Evolutionary conservation across 768 basidiomycete genomes (phyloP).

Genomic region (Bullera alba): DNA sequence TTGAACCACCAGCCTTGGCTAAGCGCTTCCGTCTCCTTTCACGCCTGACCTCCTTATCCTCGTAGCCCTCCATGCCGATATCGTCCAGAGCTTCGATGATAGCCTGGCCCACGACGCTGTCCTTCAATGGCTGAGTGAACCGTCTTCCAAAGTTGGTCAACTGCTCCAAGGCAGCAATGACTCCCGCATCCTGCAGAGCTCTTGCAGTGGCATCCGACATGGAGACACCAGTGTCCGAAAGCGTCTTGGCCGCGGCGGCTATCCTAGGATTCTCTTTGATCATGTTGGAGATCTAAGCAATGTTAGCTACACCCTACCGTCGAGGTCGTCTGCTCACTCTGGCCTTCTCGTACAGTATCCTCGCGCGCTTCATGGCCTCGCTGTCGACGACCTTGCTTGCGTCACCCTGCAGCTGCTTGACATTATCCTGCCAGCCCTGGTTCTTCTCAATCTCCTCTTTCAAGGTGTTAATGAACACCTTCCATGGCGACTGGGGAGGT

Average conservation of each 20-base stretch:
- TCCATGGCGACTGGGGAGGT: conserved; percentile 69
- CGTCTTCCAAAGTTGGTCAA: conserved; percentile 1
- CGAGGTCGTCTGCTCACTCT: conserved; percentile 57
- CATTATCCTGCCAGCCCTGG: conserved; percentile 88
- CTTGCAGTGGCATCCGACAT: conserved; percentile 82
- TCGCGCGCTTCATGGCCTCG: conserved; percentile 86
- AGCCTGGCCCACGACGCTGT: neutral
- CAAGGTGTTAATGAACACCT: conserved; percentile 90
- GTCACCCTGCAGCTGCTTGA: conserved; percentile 94
- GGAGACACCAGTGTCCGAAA: conserved; percentile 65
- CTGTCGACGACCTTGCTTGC: conserved; percentile 96
- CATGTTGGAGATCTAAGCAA: conserved; percentile 69
- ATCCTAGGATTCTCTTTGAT: conserved; percentile 93
- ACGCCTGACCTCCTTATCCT: conserved; percentile 86
- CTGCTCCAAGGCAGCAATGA: conserved; percentile 68
- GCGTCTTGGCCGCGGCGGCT: conserved; percentile 85
- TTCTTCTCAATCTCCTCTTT: conserved; percentile 89
- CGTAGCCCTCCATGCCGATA: conserved; percentile 82
- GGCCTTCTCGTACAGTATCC: conserved; percentile 86
- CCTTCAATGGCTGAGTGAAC: neutral
- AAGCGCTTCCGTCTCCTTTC: conserved; percentile 70
- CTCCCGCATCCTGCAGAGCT: conserved; percentile 86
- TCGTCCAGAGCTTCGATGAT: conserved; percentile 77
- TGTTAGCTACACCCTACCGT: neutral
- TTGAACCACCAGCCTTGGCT: conserved; percentile 65